Evolutionary conservation across 768 basidiomycete genomes (phyloP), one percentile per base, ranked within the genome.

Genomic region (Phylloporus sp.): DNA sequence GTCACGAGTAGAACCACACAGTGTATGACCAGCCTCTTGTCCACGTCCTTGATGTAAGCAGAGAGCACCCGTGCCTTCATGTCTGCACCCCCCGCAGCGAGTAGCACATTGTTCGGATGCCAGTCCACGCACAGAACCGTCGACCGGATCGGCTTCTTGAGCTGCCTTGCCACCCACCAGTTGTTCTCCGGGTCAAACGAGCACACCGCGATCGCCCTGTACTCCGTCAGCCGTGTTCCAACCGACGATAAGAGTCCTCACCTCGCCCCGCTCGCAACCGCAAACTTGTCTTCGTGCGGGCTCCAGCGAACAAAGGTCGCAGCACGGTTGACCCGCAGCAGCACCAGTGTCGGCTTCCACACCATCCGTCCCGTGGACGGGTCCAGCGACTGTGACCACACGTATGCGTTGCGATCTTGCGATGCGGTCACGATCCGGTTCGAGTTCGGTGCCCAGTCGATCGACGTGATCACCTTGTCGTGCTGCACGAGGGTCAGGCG

Each of bases 381-480:
- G 60, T 94, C 88, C 26, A 80, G 76, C 9, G 80, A 81, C 65
- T 88, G 85, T 49, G 91, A 86, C 97, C 97, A 99, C 28, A 99
- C 97, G 64, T 99, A 99, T 32, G 97, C 95, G 67, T 99, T 99
- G 48, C 97, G 78, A 67, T 99, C 97, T 68, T 99, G 95, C n/a
- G 95, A 95, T 60, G 93, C 91, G 12, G 97, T 98, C 23, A 99
- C 95, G 72, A 99, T 95, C 40, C 91, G 88, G 72, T 98, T 97
- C 42, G 97, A 93, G 59, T 82, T 81, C 16, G 95, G 94, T 12
- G 95, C 97, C 97, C 97, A 99, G 69, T 97, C 95, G 69, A 99
- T 97, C 50, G 93, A 94, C 3, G 95, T 98, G 72, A 99, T 88
- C 52, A 86, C 73, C 72, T 98, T 98, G 76, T 99, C 97, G 73